Base-by-base conservation (phyloP, 495 filamentous ascomycete species). In the Cenococcum geophilum region DNA sequence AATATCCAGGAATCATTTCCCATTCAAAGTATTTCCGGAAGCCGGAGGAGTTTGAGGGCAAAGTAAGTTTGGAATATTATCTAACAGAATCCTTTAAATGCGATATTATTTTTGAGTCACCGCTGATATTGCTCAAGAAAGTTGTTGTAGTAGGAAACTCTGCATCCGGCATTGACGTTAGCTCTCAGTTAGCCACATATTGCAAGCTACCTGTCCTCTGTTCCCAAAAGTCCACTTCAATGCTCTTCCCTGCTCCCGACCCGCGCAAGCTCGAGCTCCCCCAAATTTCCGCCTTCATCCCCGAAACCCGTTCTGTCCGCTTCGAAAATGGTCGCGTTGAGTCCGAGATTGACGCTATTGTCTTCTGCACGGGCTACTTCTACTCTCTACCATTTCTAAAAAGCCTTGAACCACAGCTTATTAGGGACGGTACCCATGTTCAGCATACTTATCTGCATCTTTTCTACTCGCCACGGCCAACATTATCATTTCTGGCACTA, bases 11-110 rank as follows among this genome's bases (percentile, higher is more conserved):
- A 0, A 60, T 77, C 0, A 87, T 96, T 22, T 81, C 82, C 0
- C 92, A 97, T 71, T 91, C 91, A 11, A 96, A 92, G 64, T 79
- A 81, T 34, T 97, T 89, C 68, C 82, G 90, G 43, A 76, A 72
- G 0, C 79, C 89, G 0, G 78, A 80, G 12, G 58, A 70, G 0
- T 93, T 85, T 68, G 70, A 68, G 14, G 74, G 69, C 11, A 87
- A 87, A 50, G 66, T 68, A 57, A 0, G 40, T 25, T 25, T 12
- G 36, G 37, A 34, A 6, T 12, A 1, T 48, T 48, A 1, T 48
- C 43, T 9, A 5, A 48, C n/a, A 18, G 5, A 48, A n/a, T 10
- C 9, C 2, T n/a, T 22, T 48, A 18, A 48, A 18, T 40, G 14
- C 53, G 21, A n/a, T 32, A 14, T 10, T 1, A 1, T 4, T 23